Conservation (phyloP, 345 rosid species). For the Brassica incana region DNA sequence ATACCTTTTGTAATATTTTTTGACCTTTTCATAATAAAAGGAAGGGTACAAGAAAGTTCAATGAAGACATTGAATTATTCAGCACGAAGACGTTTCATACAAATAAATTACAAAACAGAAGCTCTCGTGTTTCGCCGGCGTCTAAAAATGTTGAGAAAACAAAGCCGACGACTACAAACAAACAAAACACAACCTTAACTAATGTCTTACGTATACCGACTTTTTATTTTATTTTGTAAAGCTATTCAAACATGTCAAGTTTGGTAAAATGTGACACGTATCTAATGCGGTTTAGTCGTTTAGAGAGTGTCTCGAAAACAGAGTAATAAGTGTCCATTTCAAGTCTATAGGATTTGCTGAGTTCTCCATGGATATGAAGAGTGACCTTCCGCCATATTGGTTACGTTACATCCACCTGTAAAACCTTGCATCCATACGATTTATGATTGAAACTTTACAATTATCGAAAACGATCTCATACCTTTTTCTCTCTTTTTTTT, state of each 20-base stretch:
- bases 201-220: not conserved
- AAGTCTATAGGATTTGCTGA: not conserved
- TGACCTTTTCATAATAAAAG: not conserved
- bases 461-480: not conserved
- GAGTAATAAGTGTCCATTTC: not conserved
- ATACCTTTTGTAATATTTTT: not conserved
- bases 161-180: not conserved
- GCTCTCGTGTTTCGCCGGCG: constrained; percentile 21
- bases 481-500: not conserved
- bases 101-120: constrained; percentile 8
- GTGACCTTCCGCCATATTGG: not conserved
- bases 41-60: not conserved
- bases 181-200: not conserved
- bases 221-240: not conserved
- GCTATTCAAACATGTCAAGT: not conserved
- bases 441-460: not conserved
- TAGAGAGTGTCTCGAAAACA: not conserved
- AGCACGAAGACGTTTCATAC: not conserved
- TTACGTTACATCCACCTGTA: not conserved
- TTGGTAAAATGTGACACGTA: not conserved
- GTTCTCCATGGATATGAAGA: not conserved
- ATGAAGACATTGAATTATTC: not conserved
- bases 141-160: not conserved
- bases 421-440: not conserved
- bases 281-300: not conserved